These are phyloP conservation scores for Nakaseomyces bracarensis DNA, from an alignment of 1,139 yeast species.

Conservation along the genomic window DNA sequence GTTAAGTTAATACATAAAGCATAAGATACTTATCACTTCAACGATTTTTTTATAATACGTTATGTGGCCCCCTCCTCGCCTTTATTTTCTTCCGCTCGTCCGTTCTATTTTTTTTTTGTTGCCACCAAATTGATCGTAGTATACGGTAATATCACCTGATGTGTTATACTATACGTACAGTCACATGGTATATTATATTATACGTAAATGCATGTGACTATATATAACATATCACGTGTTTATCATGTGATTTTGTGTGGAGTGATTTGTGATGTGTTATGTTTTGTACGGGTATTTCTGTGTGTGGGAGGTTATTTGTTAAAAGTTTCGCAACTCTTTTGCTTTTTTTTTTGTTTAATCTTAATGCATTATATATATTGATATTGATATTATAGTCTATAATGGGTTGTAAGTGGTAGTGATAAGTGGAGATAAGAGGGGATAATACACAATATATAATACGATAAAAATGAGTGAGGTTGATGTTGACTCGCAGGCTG, in stretches of 20 bases:
- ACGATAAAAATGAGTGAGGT: constrained; percentile 1
- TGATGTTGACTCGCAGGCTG: constrained; percentile 16
- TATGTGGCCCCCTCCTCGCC: too few species aligned
- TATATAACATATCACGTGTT: not conserved
- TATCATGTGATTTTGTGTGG: not conserved
- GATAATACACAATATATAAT: too few species aligned
- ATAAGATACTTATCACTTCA: too few species aligned
- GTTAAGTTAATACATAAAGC: too few species aligned
- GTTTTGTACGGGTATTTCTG: not conserved
- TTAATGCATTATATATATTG: too few species aligned
- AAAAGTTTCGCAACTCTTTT: too few species aligned
- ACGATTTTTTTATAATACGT: too few species aligned
- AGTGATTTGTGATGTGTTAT: not conserved
- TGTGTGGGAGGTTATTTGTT: not conserved
- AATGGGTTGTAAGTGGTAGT: too few species aligned
- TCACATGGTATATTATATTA: not conserved
- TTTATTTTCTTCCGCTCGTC: too few species aligned
- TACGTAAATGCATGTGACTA: not conserved
- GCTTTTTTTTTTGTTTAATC: not conserved
- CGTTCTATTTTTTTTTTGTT: too few species aligned
- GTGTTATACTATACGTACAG: not conserved
- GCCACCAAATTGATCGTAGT: too few species aligned
- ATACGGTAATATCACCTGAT: not conserved
- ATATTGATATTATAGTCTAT: too few species aligned
- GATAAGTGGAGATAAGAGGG: not conserved